Conservation (phyloP, 1,284 basidiomycete species). For the Ganoderma lucidum region DNA sequence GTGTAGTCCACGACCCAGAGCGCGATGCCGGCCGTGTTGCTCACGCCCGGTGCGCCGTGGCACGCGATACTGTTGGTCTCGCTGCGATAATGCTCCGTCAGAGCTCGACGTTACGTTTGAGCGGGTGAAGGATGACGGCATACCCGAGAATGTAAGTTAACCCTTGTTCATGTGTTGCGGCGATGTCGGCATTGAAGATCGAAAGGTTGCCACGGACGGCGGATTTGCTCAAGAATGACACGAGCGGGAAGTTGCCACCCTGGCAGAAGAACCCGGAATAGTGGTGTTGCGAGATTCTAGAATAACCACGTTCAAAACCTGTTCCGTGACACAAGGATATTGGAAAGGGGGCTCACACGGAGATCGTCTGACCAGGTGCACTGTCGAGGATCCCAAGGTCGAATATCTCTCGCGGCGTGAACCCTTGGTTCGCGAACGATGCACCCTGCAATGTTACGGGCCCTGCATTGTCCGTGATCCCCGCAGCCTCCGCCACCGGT, state of each 20-base stretch:
- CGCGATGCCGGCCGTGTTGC: constrained; percentile 74
- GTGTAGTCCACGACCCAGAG: constrained; percentile 75
- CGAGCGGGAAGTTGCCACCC: constrained; percentile 57
- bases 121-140: constrained; percentile 3
- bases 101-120: background rate
- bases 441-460: constrained; percentile 58
- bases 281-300: constrained; percentile 68
- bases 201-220: constrained; percentile 66
- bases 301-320: too few relatives aligned
- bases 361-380: constrained; percentile 43
- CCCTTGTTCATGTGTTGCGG: constrained; percentile 53
- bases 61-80: constrained; percentile 47
- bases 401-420: constrained; percentile 63
- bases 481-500: constrained; percentile 43
- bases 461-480: constrained; percentile 36
- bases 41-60: constrained; percentile 70
- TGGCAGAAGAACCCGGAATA: constrained; percentile 66
- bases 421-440: constrained; percentile 62
- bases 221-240: constrained; percentile 68
- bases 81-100: constrained; percentile 14
- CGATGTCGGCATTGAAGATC: constrained; percentile 57
- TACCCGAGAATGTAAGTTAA: constrained; percentile 70
- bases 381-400: constrained; percentile 43
- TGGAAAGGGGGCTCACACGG: constrained; percentile 36
- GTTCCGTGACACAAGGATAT: background rate